These are phyloP conservation scores for Xylariaceae sp. DNA, from an alignment of 2,329 filamentous ascomycete genomes.

Conservation along the genomic window DNA sequence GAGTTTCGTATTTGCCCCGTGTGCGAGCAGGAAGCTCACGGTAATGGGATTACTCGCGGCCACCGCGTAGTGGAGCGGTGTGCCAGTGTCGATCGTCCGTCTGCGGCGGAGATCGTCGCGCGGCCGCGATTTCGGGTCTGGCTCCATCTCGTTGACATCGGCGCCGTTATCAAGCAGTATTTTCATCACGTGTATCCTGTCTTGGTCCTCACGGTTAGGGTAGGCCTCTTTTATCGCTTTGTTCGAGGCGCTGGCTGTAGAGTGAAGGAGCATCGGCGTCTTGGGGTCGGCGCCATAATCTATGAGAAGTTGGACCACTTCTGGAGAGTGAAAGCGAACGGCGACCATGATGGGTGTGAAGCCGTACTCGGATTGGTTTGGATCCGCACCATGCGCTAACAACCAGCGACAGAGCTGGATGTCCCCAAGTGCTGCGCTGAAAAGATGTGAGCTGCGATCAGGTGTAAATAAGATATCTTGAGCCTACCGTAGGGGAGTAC, in stretches of 20 bases:
- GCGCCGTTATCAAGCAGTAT: constrained; percentile 22
- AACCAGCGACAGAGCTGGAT: constrained; percentile 22
- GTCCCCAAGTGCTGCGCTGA: constrained; percentile 21
- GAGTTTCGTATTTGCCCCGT: constrained; percentile 22
- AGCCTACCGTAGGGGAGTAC: constrained; percentile 22
- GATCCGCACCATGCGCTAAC: constrained; percentile 23
- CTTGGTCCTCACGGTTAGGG: constrained; percentile 20
- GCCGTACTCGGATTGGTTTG: constrained; percentile 22
- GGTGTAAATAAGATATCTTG: not conserved
- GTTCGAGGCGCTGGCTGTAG: constrained; percentile 21
- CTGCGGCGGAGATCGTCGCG: constrained; percentile 22
- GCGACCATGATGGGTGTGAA: constrained; percentile 26
- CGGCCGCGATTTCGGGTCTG: constrained; percentile 23
- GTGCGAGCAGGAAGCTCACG: constrained; percentile 23
- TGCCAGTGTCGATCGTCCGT: constrained; percentile 23
- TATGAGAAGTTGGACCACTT: constrained; percentile 22
- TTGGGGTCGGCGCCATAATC: constrained; percentile 21
- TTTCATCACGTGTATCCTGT: constrained; percentile 21
- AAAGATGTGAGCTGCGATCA: constrained; percentile 9
- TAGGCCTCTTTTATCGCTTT: constrained; percentile 15
- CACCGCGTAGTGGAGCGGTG: constrained; percentile 23
- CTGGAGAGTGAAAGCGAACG: constrained; percentile 21
- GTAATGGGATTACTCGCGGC: constrained; percentile 21
- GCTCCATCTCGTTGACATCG: constrained; percentile 26
- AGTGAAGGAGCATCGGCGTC: constrained; percentile 23